phyloP scores from a whole-genome alignment of 2,329 filamentous ascomycete genomes.

The Aschersonia sp. region DNA sequence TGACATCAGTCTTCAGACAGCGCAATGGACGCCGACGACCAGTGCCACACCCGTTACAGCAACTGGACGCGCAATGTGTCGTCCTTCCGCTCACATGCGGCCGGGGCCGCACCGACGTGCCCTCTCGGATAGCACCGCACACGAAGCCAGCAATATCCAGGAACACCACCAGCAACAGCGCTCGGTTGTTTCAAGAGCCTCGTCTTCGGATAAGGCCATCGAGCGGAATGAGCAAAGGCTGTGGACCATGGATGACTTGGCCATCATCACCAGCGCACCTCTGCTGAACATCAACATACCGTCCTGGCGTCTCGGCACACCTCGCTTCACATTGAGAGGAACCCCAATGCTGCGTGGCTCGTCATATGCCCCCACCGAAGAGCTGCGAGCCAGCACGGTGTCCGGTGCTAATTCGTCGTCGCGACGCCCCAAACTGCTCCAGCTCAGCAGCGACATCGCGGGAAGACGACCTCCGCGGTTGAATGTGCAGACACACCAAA shows the following conservation, averaged over 20 bases:
- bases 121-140: constrained; percentile 64
- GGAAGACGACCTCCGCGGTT: constrained; percentile 23
- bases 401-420: constrained; percentile 29
- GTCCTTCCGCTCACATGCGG: constrained; percentile 8
- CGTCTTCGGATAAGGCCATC: constrained; percentile 55
- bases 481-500: constrained; percentile 20
- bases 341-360: constrained; percentile 69
- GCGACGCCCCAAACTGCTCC: constrained; percentile 3
- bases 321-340: constrained; percentile 62
- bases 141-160: constrained; percentile 40
- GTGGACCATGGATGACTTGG: constrained; percentile 46
- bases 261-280: constrained; percentile 25
- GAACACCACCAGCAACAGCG: constrained; percentile 31
- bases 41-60: constrained; percentile 21
- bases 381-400: constrained; percentile 46
- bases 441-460: constrained; percentile 8
- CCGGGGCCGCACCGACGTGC: constrained; percentile 41
- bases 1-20: background rate
- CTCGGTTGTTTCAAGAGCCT: constrained; percentile 59
- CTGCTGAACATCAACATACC: constrained; percentile 65
- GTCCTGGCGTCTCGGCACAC: constrained; percentile 69
- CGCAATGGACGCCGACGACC: constrained; percentile 26
- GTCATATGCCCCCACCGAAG: constrained; percentile 64
- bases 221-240: constrained; percentile 35
- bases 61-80: constrained; percentile 18